Base-by-base conservation (phyloP, 2,329 filamentous ascomycete species). In the Pseudocercospora musae region DNA sequence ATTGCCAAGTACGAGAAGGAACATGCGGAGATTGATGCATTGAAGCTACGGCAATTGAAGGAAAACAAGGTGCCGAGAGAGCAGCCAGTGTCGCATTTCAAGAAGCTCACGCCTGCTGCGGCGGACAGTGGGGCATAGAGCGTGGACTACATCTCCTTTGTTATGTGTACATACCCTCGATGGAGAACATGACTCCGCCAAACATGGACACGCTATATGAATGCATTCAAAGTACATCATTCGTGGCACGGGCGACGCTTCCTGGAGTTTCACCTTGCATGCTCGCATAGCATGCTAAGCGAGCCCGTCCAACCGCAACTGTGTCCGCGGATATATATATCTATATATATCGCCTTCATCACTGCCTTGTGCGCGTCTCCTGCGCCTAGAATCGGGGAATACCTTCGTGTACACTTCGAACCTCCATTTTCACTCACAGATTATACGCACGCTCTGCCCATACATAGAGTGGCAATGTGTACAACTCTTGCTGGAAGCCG, bases 1-100 rank as follows among this genome's bases (percentile, higher is more conserved):
- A 84, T 87, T 62, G 83, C 81, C 29, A 85, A 89, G 77, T 89
- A 88, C 73, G 78, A 86, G 74, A 82, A 82, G 70, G 72, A 84
- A 71, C 82, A 85, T 61, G 77, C 78, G 71, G 82, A 84, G 62
- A 80, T 80, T 62, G 84, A 89, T 64, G 82, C 82, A 73, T 79
- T 79, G 72, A 86, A 85, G 74, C 74, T 83, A 62, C 74, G 77
- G 71, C 76, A 77, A 58, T 57, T 78, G 66, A 71, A 66, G 68
- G 74, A 77, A 21, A 74, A 74, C 66, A 72, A 70, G 33, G 70
- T 78, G 27, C 71, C 73, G 1, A 54, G 57, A n/a, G 73, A 75
- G 66, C 68, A 73, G 63, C 71, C 71, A 25, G 64, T 71, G 33
- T 60, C 65, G 52, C 23, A 61, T 13, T 71, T 72, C 62, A 56